Evolutionary conservation across 2,329 filamentous ascomycete species (phyloP).

Genomic region (Thielaviopsis punctulata): DNA sequence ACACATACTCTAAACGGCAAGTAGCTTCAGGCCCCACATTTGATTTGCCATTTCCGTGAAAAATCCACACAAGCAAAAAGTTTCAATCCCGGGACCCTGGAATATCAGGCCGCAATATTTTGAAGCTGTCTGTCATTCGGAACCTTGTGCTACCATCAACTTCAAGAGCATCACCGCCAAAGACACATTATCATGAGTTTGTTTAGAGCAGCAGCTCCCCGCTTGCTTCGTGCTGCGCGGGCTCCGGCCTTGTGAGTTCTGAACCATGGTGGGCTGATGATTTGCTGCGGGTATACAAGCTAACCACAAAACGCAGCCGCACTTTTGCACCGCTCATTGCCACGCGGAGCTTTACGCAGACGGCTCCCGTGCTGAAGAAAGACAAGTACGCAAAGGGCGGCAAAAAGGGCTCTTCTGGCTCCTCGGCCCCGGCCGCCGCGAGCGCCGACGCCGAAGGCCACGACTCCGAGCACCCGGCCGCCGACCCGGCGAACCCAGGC

Average conservation of each 20-base stretch:
- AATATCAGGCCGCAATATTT: constrained; percentile 20
- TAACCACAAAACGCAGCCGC: not conserved
- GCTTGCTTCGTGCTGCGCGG: not conserved
- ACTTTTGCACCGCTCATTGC: not conserved
- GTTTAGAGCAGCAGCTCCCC: not conserved
- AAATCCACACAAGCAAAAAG: not conserved
- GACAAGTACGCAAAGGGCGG: constrained; percentile 13
- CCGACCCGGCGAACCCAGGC: constrained; percentile 27
- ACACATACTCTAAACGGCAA: no score
- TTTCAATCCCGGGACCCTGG: not conserved
- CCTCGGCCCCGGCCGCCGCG: constrained; percentile 14
- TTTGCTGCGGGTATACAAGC: not conserved
- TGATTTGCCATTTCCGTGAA: no score
- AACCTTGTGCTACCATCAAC: constrained; percentile 39
- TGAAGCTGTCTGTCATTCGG: no score
- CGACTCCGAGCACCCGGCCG: constrained; percentile 16
- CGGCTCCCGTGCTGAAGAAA: constrained; percentile 21
- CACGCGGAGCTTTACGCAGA: constrained; percentile 17
- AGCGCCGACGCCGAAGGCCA: constrained; percentile 14
- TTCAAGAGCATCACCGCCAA: constrained; percentile 45
- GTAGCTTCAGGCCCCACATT: no score
- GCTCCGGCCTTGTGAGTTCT: constrained; percentile 1
- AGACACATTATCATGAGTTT: constrained; percentile 19
- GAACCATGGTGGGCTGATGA: not conserved
- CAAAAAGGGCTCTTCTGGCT: constrained; percentile 12